Conservation (phyloP, 2,329 filamentous ascomycete genomes). For the Rutstroemia sp. region DNA sequence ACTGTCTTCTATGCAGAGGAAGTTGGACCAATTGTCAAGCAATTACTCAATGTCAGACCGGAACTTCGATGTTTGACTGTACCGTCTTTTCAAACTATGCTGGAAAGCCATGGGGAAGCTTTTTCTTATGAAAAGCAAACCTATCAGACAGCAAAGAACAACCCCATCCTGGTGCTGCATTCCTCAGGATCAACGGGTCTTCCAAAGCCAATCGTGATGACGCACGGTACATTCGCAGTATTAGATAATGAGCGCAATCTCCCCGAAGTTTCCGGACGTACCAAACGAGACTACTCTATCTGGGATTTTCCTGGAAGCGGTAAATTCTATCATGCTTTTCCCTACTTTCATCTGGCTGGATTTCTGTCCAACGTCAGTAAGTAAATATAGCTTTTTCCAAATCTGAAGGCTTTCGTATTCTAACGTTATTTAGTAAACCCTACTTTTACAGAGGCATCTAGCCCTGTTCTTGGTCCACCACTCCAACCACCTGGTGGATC, state of each 20-base stretch:
- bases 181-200: conserved; percentile 11
- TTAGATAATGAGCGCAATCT: conserved; percentile 2
- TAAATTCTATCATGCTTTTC: conserved; percentile 5
- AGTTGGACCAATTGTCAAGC: not conserved
- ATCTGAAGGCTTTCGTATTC: not conserved
- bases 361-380: conserved; percentile 1
- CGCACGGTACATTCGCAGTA: conserved; percentile 7
- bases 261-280: conserved; percentile 1
- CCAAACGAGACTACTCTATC: conserved; percentile 1
- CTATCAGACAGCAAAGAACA: conserved; percentile 20
- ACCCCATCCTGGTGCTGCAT: conserved; percentile 7
- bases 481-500: conserved; percentile 4
- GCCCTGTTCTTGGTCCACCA: conserved; percentile 7
- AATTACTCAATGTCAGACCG: not conserved
- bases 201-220: conserved; percentile 12
- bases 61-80: not conserved
- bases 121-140: not conserved
- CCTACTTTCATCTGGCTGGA: conserved; percentile 7
- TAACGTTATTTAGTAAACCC: not conserved
- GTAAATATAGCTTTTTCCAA: not conserved
- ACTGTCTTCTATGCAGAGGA: conserved; percentile 3
- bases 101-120: not conserved
- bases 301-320: not conserved
- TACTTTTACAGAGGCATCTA: not conserved
- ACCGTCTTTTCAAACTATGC: not conserved